Base-by-base conservation (phyloP, 108 stramenopile species). In the Fragilaria radians region DNA sequence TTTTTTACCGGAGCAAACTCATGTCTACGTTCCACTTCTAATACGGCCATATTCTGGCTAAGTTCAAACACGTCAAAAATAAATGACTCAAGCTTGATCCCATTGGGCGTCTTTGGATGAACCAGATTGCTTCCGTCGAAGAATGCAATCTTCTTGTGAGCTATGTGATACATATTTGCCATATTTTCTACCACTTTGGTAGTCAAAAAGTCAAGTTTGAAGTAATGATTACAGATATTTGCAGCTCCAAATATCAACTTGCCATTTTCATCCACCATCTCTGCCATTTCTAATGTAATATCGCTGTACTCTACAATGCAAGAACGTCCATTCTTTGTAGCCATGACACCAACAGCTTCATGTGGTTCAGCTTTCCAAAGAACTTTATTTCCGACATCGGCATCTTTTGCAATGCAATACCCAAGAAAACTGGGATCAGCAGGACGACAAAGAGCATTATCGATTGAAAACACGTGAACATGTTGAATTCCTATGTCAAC, bases 1-100 rank as follows among this genome's bases (percentile, higher is more conserved):
- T 99, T 98, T 85, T 99, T 99, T 9, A 99, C 96, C 3, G 97
- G 97, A 23, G 95, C 95, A 65, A 99, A 99, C 73, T 96, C 96
- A n/a, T 90, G 85, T 17, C 71, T 70, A 32, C 98, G 82, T n/a
- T 64, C 46, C 0, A 95, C 91, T 62, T 97, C 97, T 57, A 90
- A 65, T 3, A 96, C 83, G 3, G 88, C 95, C 91, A 97, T 91
- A 11, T 57, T 57, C 52, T 76, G 59, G 7, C 94, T 85, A 1
- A 91, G 79, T 18, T 93, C 92, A 53, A 99, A 98, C 5, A 97
- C 95, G 69, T 99, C 98, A 72, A 99, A 99, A 49, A 99, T 98
- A 78, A 99, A 99, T 9, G 86, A 81, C 67, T 99, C 98, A 52
- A 99, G 64, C 70, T 99, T 99, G 79, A 99, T 83, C n/a, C 97